Evolutionary conservation across 495 filamentous ascomycete species (phyloP).

Genomic region (Podospora fimiseda): DNA sequence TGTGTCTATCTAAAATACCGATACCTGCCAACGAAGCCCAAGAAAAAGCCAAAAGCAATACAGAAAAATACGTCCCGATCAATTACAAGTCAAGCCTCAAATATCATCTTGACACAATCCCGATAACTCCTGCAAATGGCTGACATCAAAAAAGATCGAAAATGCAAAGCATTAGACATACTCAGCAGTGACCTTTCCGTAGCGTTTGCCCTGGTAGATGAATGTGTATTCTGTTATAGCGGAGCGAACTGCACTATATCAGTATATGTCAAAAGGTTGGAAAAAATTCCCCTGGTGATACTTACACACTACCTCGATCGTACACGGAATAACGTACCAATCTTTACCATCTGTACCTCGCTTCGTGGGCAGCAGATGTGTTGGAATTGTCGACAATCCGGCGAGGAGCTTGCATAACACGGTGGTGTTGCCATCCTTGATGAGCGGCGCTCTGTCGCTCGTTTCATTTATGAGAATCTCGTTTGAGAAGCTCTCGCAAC

Average conservation of each 20-base stretch:
- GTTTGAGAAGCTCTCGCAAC: constrained; percentile 12
- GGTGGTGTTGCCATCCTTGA: constrained; percentile 19
- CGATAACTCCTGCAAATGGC: no score
- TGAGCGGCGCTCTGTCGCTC: constrained; percentile 16
- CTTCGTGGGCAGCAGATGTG: constrained; percentile 13
- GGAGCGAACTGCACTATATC: constrained; percentile 20
- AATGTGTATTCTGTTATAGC: constrained; percentile 31
- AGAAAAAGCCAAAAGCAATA: no score
- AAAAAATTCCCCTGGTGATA: background rate
- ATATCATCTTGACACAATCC: no score
- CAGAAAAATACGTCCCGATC: no score
- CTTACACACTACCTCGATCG: constrained; percentile 29
- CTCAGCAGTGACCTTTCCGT: constrained; percentile 29
- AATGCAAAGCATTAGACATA: no score
- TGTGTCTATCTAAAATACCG: no score
- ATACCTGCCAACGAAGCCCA: no score
- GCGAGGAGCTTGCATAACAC: constrained; percentile 24
- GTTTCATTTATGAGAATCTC: constrained; percentile 26
- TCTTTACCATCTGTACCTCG: constrained; percentile 24
- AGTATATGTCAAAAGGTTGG: background rate
- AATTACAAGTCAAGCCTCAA: no score
- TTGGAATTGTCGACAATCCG: constrained; percentile 27
- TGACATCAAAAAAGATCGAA: no score
- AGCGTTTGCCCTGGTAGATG: constrained; percentile 25
- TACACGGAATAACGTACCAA: constrained; percentile 24